Evolutionary conservation across 192 early-diverging fungal species (phyloP).

Genomic region (Entophlyctis luteolus): DNA sequence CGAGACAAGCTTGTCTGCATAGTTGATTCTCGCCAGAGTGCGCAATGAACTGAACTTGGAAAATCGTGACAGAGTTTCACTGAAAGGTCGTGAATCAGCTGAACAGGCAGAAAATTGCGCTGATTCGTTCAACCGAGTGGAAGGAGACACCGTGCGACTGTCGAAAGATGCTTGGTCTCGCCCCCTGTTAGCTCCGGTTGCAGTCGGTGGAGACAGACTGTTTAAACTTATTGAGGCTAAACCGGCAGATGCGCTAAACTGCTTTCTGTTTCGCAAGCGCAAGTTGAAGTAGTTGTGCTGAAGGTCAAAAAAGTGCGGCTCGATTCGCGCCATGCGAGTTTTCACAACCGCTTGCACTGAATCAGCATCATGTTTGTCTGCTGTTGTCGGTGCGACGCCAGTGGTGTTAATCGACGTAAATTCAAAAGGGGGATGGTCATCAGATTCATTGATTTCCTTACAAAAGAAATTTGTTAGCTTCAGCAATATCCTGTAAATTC

Average conservation of each 20-base stretch:
- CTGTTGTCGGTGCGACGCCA: constrained; percentile 4
- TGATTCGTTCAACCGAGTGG: not conserved
- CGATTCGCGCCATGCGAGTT: constrained; percentile 22
- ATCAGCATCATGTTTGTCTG: not conserved
- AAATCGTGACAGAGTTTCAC: constrained; percentile 65
- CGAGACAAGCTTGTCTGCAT: constrained; percentile 62
- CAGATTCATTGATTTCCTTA: constrained; percentile 21
- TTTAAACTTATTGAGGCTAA: constrained; percentile 10
- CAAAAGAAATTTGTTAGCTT: not conserved
- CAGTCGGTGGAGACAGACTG: not conserved
- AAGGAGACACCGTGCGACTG: not conserved
- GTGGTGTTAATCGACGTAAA: constrained; percentile 9
- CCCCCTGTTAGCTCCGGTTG: no score
- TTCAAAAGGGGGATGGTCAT: constrained; percentile 18
- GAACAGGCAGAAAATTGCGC: not conserved
- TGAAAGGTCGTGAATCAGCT: constrained; percentile 39
- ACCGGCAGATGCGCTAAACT: constrained; percentile 8
- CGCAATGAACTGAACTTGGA: constrained; percentile 66
- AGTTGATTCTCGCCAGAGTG: constrained; percentile 74
- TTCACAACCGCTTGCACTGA: not conserved
- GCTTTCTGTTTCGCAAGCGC: constrained; percentile 29
- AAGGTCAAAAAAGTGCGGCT: constrained; percentile 66
- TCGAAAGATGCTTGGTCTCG: no score
- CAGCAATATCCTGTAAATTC: not conserved
- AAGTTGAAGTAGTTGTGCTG: constrained; percentile 69